A percentile compares a stretch with the other conserved stretches of the same genome.
phyloP scores from a whole-genome alignment of 257 asterid genomes.

The Anisodus tanguticus region DNA sequence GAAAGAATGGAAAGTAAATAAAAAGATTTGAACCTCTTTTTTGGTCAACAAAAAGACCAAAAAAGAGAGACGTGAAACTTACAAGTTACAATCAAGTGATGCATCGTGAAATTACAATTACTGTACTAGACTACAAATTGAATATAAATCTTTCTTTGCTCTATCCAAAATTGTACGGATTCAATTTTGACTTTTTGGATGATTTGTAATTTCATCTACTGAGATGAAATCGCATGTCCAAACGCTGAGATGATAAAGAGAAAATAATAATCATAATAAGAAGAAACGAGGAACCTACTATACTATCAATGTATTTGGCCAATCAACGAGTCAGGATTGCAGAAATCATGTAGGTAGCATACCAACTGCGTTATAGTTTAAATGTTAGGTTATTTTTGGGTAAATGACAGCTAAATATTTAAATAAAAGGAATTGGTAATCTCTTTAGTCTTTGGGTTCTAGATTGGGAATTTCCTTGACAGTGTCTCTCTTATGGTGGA shows the following conservation, averaged over 20 bases:
- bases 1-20: not conserved
- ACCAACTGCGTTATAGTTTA: not conserved
- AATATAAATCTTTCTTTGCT: not conserved
- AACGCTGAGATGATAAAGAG: no score
- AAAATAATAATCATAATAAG: no score
- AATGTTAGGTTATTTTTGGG: not conserved
- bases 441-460: not conserved
- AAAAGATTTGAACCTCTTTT: not conserved
- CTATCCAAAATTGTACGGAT: not conserved
- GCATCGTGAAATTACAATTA: not conserved
- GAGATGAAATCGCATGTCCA: no score
- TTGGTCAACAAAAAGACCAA: no score
- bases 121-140: not conserved
- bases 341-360: not conserved
- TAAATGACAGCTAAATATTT: not conserved
- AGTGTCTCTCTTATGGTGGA: no score
- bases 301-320: not conserved
- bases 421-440: not conserved
- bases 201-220: no score
- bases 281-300: not conserved
- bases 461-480: no score
- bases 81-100: not conserved
- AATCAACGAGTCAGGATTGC: not conserved
- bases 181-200: not conserved
- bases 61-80: not conserved